phyloP scores from a whole-genome alignment of 31 red algal species.

The Odonthalia washingtoniensis region DNA sequence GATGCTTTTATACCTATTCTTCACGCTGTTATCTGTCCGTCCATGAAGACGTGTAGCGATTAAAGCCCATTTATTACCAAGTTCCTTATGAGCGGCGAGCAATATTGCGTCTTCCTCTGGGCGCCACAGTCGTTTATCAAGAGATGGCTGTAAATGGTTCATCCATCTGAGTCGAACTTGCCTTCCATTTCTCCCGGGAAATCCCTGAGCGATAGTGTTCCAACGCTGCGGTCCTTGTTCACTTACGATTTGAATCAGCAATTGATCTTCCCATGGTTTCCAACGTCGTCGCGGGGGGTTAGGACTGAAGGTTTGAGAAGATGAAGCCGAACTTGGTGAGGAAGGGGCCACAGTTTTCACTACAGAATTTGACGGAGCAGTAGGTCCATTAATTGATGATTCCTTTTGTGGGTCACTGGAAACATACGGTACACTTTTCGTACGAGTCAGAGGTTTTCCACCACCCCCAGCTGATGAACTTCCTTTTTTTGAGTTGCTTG shows the following conservation, averaged over 20 bases:
- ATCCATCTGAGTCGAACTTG: constrained; percentile 82
- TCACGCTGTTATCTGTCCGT: constrained; percentile 88
- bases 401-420: neutral
- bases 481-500: too few relatives aligned
- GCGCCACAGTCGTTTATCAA: constrained; percentile 66
- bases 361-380: neutral
- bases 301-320: neutral
- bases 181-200: constrained; percentile 79
- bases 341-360: neutral
- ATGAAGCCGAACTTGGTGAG: constrained; percentile 12
- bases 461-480: too few relatives aligned
- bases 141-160: constrained; percentile 74
- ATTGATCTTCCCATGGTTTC: constrained; percentile 75
- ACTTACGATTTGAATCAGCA: constrained; percentile 56
- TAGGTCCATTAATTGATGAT: neutral
- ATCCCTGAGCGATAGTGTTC: constrained; percentile 67
- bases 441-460: too few relatives aligned
- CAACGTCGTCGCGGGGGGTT: constrained; percentile 64
- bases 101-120: constrained; percentile 77
- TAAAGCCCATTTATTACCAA: constrained; percentile 84
- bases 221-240: constrained; percentile 67
- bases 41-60: constrained; percentile 71
- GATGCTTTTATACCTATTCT: constrained; percentile 88
- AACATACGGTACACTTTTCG: neutral
- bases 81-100: constrained; percentile 49